Conservation (phyloP, 2,329 filamentous ascomycete genomes). For the Calonectria pseudoturangicola region DNA sequence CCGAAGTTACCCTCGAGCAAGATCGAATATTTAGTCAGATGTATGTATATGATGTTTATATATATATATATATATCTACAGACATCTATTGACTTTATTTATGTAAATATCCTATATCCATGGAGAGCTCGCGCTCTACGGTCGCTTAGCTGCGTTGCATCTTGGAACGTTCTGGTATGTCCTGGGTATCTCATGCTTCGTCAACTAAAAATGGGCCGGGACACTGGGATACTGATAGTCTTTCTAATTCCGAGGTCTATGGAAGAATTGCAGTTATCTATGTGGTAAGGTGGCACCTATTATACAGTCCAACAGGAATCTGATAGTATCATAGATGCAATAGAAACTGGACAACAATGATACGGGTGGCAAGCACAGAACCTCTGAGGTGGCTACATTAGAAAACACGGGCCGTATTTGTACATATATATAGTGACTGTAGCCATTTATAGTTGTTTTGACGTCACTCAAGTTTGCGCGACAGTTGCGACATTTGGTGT, state of each 20-base stretch:
- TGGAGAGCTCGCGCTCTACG: too few species aligned
- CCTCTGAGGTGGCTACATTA: too few species aligned
- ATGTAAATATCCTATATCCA: too few species aligned
- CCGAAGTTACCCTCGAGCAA: too few species aligned
- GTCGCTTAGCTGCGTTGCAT: too few species aligned
- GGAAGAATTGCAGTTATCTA: not conserved
- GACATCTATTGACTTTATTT: too few species aligned
- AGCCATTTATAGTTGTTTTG: not conserved
- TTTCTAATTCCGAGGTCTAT: not conserved
- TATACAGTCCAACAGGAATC: not conserved
- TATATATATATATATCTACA: too few species aligned
- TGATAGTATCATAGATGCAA: not conserved
- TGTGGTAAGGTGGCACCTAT: not conserved
- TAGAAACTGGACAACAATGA: not conserved
- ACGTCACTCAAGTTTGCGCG: not conserved
- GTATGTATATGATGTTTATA: too few species aligned
- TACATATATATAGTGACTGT: not conserved
- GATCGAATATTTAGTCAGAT: too few species aligned
- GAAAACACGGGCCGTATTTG: not conserved
- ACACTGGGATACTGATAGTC: not conserved
- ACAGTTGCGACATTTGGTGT: slow-evolving; percentile 12
- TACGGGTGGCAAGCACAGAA: too few species aligned
- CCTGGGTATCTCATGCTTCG: too few species aligned
- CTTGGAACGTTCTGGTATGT: too few species aligned
- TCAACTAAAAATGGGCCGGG: not conserved